Base-by-base conservation (phyloP, 1,284 basidiomycete genomes). In the Cutaneotrichosporon cavernicola region DNA sequence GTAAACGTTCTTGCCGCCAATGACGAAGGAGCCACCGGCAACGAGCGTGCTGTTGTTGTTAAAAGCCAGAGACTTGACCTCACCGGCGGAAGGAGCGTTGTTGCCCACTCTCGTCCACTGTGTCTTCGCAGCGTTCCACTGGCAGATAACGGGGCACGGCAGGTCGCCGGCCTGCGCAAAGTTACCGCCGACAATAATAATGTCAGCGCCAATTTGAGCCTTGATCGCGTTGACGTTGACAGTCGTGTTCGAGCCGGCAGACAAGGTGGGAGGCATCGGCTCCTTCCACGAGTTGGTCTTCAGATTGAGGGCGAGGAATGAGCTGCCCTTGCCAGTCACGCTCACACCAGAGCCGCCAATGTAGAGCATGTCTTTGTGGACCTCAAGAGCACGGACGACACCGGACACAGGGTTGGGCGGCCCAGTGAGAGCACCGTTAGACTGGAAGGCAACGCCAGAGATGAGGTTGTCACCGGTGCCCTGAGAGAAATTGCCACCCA, bases 401-500 rank as follows among this genome's bases (percentile, higher is more conserved):
- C 93, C 93, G 50, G 85, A 85, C 36, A 78, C 71, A 6, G 73
- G 62, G 0, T 72, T 67, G 89, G 73, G 71, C 85, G 79, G 74
- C 18, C 96, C 84, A 0, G 86, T 83, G 38, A 84, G 80, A 1
- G 83, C 79, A 10, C 81, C 72, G 9, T 86, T 80, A 75, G 92
- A 84, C 77, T 96, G 97, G 56, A 94, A 82, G 0, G 87, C 92
- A 38, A 98, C 76, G 57, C 86, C 89, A 67, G 83, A 82, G 31
- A 76, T 68, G 31, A 69, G 59, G 31, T 73, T 78, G 46, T 14
- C 21, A 13, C 49, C 58, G 9, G 47, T 22, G 10, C 80, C 72
- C 1, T 84, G 81, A 4, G 88, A 87, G 76, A 97, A 97, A 80
- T 96, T 94, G 56, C 95, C 95, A 46, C 93, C 95, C 58, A 98